Conservation (phyloP, 495 filamentous ascomycete genomes). For the Penicillium cosmopolitanum region DNA sequence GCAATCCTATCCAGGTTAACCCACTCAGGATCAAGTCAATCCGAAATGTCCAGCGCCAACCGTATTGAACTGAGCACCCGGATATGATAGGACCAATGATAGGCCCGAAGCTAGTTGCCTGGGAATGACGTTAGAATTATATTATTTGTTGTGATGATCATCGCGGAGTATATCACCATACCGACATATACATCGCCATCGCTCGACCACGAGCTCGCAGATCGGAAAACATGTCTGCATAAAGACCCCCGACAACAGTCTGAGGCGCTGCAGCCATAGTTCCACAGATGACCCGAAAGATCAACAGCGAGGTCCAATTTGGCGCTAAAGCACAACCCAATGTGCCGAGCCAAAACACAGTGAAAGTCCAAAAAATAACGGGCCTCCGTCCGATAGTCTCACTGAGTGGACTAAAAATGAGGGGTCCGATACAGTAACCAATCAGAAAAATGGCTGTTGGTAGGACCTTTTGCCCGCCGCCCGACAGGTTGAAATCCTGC, state of each 20-base stretch:
- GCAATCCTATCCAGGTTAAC: constrained; percentile 41
- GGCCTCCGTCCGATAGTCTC: constrained; percentile 70
- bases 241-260: constrained; percentile 70
- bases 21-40: constrained; percentile 63
- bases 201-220: constrained; percentile 63
- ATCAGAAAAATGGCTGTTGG: constrained; percentile 77
- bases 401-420: constrained; percentile 70
- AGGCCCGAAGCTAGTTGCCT: constrained; percentile 70
- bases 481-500: constrained; percentile 42
- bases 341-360: constrained; percentile 66
- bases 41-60: constrained; percentile 71
- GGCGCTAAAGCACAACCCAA: constrained; percentile 71
- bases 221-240: constrained; percentile 71
- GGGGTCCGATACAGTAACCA: constrained; percentile 68
- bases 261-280: constrained; percentile 69
- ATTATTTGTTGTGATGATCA: neutral
- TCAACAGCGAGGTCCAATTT: constrained; percentile 64
- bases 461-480: constrained; percentile 57
- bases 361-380: constrained; percentile 64
- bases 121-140: constrained; percentile 7
- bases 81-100: constrained; percentile 70
- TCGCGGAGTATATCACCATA: constrained; percentile 37
- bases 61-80: constrained; percentile 58
- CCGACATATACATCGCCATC: constrained; percentile 73
- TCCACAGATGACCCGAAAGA: constrained; percentile 71